A percentile compares a stretch with the other conserved stretches of the same genome.
These are phyloP conservation scores for Myxozyma neotropica DNA, from an alignment of 805 yeast species.

Conservation along the genomic window DNA sequence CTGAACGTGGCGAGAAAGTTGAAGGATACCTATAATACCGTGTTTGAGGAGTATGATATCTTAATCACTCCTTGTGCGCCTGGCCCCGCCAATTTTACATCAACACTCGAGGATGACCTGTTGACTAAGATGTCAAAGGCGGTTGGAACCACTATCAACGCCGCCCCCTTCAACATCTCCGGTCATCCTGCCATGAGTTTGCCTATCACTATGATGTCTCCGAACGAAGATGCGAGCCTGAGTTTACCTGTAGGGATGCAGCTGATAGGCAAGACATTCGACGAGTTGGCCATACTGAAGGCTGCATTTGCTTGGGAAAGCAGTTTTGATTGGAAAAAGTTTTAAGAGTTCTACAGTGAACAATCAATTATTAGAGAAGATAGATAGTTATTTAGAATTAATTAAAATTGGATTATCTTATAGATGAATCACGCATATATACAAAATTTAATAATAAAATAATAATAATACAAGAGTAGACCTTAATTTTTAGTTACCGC, in stretches of 20 bases:
- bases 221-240: conserved; percentile 40
- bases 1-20: conserved; percentile 43
- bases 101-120: conserved; percentile 18
- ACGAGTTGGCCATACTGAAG: conserved; percentile 41
- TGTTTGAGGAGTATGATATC: conserved; percentile 42
- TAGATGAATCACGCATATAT: neutral
- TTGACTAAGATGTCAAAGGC: conserved; percentile 30
- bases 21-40: conserved; percentile 42
- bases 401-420: neutral
- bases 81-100: conserved; percentile 23
- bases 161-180: conserved; percentile 45
- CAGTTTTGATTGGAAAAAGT: conserved; percentile 37
- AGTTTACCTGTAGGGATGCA: conserved; percentile 47
- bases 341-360: conserved; percentile 4
- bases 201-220: conserved; percentile 42
- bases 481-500: neutral
- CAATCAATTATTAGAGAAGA: neutral
- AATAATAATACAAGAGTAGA: neutral
- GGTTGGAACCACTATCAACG: conserved; percentile 44
- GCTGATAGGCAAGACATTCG: conserved; percentile 44
- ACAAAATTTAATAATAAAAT: neutral
- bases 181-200: conserved; percentile 47
- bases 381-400: neutral
- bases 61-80: conserved; percentile 42
- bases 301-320: conserved; percentile 47